Percentiles rank a stretch among this genome's conserved stretches.
Evolutionary conservation across 1,284 basidiomycete species (phyloP).

Genomic region (Athelia psychrophila): DNA sequence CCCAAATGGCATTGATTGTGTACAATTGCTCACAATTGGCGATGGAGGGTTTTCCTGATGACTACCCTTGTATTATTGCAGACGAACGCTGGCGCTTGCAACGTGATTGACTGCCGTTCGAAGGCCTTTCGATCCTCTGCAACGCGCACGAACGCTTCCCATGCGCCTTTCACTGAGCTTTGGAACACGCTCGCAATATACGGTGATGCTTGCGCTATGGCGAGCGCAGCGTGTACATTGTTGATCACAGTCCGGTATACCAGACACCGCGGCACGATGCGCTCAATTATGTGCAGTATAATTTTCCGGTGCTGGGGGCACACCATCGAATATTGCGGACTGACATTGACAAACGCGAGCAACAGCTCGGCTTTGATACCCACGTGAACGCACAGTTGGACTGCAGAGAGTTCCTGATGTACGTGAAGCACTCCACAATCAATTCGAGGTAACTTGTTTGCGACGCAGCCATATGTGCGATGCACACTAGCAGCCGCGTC

Average conservation of each 20-base stretch:
- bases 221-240: slow-evolving; percentile 17
- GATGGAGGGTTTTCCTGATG: too few species aligned
- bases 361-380: slow-evolving; percentile 34
- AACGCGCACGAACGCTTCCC: slow-evolving; percentile 25
- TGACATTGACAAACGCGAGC: slow-evolving; percentile 27
- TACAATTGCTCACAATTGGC: too few species aligned
- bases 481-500: slow-evolving; percentile 26
- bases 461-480: slow-evolving; percentile 18
- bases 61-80: slow-evolving; percentile 31
- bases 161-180: slow-evolving; percentile 21
- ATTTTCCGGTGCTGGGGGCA: slow-evolving; percentile 27
- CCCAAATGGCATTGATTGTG: too few species aligned
- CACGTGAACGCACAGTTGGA: slow-evolving; percentile 36
- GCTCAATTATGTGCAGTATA: slow-evolving; percentile 22
- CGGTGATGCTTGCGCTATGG: slow-evolving; percentile 15
- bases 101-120: slow-evolving; percentile 16
- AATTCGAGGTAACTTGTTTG: slow-evolving; percentile 18
- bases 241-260: slow-evolving; percentile 35
- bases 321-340: slow-evolving; percentile 22
- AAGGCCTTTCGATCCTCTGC: slow-evolving; percentile 22
- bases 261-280: slow-evolving; percentile 31
- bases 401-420: slow-evolving; percentile 32
- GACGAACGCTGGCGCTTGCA: slow-evolving; percentile 24
- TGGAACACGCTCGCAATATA: slow-evolving; percentile 14
- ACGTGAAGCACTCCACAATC: slow-evolving; percentile 28